phyloP scores from a whole-genome alignment of 1,284 basidiomycete genomes.

The Irpex sp. region DNA sequence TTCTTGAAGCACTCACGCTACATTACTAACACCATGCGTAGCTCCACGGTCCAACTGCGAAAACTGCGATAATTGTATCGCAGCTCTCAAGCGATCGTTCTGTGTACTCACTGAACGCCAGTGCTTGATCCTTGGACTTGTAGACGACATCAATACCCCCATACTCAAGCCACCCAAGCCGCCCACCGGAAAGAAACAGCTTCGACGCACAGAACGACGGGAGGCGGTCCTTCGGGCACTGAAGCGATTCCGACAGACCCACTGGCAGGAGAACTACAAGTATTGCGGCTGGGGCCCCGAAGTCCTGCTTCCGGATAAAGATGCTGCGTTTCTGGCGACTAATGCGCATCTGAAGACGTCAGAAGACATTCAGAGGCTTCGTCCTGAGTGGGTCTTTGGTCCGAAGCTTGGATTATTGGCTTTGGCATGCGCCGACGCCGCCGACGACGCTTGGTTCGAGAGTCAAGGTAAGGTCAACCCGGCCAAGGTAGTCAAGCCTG shows the following conservation, averaged over 20 bases:
- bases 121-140: background rate
- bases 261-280: background rate
- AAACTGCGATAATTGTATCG: constrained; percentile 7
- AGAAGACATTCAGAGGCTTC: background rate
- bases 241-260: background rate
- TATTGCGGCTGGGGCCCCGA: background rate
- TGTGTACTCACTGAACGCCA: background rate
- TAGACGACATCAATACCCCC: background rate
- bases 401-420: background rate
- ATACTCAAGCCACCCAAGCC: background rate
- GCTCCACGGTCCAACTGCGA: background rate
- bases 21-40: background rate
- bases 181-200: background rate
- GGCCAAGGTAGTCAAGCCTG: background rate
- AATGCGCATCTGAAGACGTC: background rate
- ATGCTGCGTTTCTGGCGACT: background rate
- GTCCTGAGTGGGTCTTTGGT: background rate
- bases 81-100: background rate
- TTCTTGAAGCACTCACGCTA: background rate
- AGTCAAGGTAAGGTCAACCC: background rate
- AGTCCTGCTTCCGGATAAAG: constrained; percentile 1
- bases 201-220: background rate
- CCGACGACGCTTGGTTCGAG: background rate
- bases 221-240: background rate
- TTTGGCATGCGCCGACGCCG: background rate